A percentile compares a stretch with the other conserved stretches of the same genome.
These are phyloP conservation scores for Eutrema salsugineum DNA, from an alignment of 441 rosid species.

Conservation along the genomic window DNA sequence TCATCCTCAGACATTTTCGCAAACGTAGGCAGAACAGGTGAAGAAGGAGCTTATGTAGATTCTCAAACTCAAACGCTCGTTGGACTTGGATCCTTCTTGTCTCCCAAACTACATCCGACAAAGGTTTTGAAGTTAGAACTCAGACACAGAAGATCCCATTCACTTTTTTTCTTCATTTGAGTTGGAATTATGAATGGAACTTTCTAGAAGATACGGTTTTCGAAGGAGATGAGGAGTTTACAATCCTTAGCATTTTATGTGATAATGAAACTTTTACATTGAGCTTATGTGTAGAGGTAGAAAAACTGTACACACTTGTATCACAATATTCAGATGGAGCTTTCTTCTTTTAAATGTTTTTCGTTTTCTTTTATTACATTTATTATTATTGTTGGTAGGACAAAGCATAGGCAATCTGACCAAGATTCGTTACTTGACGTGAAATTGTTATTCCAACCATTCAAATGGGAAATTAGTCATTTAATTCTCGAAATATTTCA, in stretches of 20 bases:
- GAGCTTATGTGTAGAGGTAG: conserved; percentile 12
- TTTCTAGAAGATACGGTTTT: conserved; percentile 7
- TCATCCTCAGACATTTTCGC: conserved; percentile 86
- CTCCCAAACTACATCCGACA: neutral
- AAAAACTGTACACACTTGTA: neutral
- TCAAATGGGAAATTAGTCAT: too few relatives aligned
- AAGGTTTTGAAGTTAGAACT: conserved; percentile 23
- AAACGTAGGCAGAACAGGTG: conserved; percentile 42
- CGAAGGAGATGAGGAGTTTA: neutral
- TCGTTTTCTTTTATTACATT: too few relatives aligned
- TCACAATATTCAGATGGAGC: neutral
- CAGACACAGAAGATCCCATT: conserved; percentile 5
- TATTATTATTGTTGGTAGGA: too few relatives aligned
- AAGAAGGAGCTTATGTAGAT: conserved; percentile 29
- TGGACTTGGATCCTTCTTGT: neutral
- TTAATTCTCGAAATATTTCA: too few relatives aligned
- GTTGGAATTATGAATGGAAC: conserved; percentile 10
- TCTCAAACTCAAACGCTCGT: conserved; percentile 6
- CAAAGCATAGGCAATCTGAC: too few relatives aligned
- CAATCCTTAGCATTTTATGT: conserved; percentile 9
- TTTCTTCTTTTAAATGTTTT: neutral
- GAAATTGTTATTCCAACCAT: too few relatives aligned
- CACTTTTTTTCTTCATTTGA: neutral
- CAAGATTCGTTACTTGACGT: too few relatives aligned
- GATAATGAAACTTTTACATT: neutral